phyloP scores from a whole-genome alignment of 768 basidiomycete species.

The Tricholoma matsutake region DNA sequence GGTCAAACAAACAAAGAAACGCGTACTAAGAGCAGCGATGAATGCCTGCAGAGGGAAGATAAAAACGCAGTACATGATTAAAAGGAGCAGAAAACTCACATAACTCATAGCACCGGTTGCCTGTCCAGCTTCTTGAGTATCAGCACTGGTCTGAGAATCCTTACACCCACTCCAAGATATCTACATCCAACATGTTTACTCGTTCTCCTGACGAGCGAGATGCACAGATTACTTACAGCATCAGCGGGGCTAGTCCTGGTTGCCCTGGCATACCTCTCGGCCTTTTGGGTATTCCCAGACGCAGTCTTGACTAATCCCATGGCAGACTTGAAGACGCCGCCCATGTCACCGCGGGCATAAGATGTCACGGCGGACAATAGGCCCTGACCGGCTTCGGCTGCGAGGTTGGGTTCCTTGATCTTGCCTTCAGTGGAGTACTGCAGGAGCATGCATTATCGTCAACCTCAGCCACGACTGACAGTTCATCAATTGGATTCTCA shows the following conservation, averaged over 20 bases:
- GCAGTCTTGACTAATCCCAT: conserved; percentile 74
- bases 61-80: background rate
- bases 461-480: background rate
- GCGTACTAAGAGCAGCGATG: conserved; percentile 50
- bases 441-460: background rate
- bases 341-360: conserved; percentile 77
- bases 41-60: conserved; percentile 43
- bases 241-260: conserved; percentile 83
- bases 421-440: conserved; percentile 95
- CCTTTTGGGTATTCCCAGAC: conserved; percentile 62
- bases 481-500: conserved; percentile 25
- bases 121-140: conserved; percentile 60
- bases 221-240: conserved; percentile 50
- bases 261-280: conserved; percentile 53
- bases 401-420: conserved; percentile 90
- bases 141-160: conserved; percentile 80
- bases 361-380: conserved; percentile 74
- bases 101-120: conserved; percentile 81
- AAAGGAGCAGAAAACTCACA: conserved; percentile 36
- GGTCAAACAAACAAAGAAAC: background rate
- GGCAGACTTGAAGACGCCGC: conserved; percentile 72
- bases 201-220: background rate
- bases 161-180: conserved; percentile 87
- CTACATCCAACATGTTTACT: conserved; percentile 30
- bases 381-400: conserved; percentile 84